Evolutionary conservation across 768 basidiomycete genomes (phyloP), one percentile per base, ranked within the genome.

Genomic region (Hypholoma sublateritium): DNA sequence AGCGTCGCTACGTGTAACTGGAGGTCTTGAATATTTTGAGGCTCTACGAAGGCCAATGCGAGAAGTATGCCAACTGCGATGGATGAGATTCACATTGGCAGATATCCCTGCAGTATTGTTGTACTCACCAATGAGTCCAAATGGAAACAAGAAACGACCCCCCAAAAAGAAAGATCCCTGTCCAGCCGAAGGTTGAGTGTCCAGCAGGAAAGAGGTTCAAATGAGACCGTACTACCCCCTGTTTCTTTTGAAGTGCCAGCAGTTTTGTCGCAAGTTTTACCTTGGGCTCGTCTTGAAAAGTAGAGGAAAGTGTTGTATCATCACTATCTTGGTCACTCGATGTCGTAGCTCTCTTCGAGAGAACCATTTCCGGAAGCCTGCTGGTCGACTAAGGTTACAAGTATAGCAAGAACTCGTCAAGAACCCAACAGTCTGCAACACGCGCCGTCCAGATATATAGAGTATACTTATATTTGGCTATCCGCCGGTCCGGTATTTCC

Each of bases 1-100:
- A 91, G 69, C 2, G 91, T 71, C 0, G 83, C 71, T 43, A 93
- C 73, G 52, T 88, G 85, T 1, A 82, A 77, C 22, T 91, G 89
- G 60, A 92, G 79, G 52, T 84, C 85, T 51, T 84, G 81, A 5
- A 90, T 77, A 68, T 87, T 83, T 56, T 79, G 72, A 2, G 87
- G 87, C 57, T 89, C 82, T 51, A 91, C 78, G 59, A 90, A 77
- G 8, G 80, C 72, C 57, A 89, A 81, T 24, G 83, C 89, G 2
- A 91, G 68, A 42, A 86, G 65, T 9, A 81, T 73, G 6, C 91
- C 90, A 24, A 91, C 89, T 91, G 19, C 12, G 39, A 39, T 22
- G 17, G 25, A n/a, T 44, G 48, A 28, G 54, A 22, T 22, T 28
- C 22, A 22, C 9, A 56, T 39, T 52, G 21, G 22, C 46, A 32